These are phyloP conservation scores for Pythium chondricola DNA, from an alignment of 352 stramenopile genomes.

Conservation along the genomic window DNA sequence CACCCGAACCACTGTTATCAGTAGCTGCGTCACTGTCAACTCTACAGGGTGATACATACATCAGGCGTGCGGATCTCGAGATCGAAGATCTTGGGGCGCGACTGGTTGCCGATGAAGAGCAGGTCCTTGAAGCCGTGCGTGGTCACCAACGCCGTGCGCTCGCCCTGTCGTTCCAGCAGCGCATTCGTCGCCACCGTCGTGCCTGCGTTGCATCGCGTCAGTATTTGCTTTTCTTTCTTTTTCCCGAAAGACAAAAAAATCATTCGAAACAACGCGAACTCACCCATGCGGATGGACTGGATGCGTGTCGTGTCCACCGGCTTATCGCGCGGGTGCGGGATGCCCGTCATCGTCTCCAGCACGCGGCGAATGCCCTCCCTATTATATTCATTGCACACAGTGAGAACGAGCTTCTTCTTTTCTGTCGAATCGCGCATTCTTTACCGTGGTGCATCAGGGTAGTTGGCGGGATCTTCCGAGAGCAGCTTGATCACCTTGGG, in stretches of 20 bases:
- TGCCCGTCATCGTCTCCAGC: constrained; percentile 90
- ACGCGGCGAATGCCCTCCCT: constrained; percentile 93
- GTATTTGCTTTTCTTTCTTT: not conserved
- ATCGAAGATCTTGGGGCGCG: constrained; percentile 96
- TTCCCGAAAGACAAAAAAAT: not conserved
- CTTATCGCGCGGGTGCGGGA: constrained; percentile 75
- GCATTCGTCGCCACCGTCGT: constrained; percentile 99
- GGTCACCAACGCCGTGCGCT: constrained; percentile 92
- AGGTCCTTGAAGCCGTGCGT: constrained; percentile 96
- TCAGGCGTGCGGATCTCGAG: constrained; percentile 91
- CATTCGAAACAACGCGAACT: not conserved
- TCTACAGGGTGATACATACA: constrained; percentile 21
- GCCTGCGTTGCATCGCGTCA: constrained; percentile 22
- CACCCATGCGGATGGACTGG: constrained; percentile 95
- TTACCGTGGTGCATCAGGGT: constrained; percentile 93
- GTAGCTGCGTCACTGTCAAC: not conserved
- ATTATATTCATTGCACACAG: constrained; percentile 13
- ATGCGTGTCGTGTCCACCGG: constrained; percentile 89
- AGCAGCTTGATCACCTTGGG: constrained; percentile 95
- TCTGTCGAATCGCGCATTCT: not conserved
- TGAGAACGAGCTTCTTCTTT: not conserved
- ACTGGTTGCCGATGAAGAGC: constrained; percentile 98
- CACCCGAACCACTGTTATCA: constrained; percentile 3
- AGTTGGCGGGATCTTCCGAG: constrained; percentile 96
- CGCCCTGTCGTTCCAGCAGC: constrained; percentile 95